Evolutionary conservation across 148 eudicot genomes (phyloP), one percentile per base, ranked within the genome.

Genomic region (Vaccinium vitisidaea): DNA sequence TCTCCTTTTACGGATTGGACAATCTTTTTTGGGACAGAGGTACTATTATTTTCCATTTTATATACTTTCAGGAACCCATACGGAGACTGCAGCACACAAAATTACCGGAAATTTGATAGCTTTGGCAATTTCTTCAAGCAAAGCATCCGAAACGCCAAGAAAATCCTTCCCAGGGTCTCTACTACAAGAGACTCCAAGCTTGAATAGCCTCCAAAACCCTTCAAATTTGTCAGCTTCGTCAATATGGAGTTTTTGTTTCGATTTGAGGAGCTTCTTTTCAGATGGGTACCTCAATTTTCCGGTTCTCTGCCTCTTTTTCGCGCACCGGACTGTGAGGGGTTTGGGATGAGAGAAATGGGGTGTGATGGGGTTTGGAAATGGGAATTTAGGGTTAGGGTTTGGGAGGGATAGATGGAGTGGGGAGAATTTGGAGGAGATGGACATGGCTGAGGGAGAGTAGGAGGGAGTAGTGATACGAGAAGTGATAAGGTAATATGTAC

Each of bases 71-170:
- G 8, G 10, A 61, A 9, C 77, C 1, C 48, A 70, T 52, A 80
- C 36, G 6, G 25, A 67, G 49, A 59, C 13, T 7, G 11, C 6
- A 84, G 12, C 5, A 21, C 21, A 55, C 9, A 39, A 14, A 83
- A 71, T 52, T 89, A 97, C 99, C 93, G 99, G 98, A n/a, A 95
- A 95, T 88, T 97, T 86, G 59, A 97, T 94, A 91, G 92, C 93
- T 91, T 95, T 95, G 81, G 98, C 96, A 88, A 97, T 92, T 90
- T 93, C 90, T 86, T 91, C 84, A 69, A 97, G 94, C 85, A 95
- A 86, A 27, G 90, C 90, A 43, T 86, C 87, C 78, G 95, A 95
- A 84, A 95, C 91, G 79, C 88, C 94, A 53, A 94, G 87, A 87
- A 91, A 97, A 85, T 97, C 98, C 75, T 97, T 95, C 1, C 98